phyloP scores from a whole-genome alignment of 371 early-diverging fungal genomes.

The Smittium culicis region DNA sequence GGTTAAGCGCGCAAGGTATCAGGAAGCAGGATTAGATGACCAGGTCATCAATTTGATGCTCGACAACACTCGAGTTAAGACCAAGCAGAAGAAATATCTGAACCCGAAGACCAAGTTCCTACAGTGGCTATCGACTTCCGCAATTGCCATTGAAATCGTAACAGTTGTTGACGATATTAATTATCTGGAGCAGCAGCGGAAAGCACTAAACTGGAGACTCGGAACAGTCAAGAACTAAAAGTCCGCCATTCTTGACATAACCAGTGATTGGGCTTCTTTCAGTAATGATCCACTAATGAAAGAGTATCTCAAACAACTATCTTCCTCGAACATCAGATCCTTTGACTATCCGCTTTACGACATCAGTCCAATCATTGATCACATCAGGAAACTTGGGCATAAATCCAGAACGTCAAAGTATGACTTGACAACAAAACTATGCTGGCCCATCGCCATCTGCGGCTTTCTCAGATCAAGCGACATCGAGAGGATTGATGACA shows the following conservation, averaged over 20 bases:
- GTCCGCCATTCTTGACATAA: constrained; percentile 8
- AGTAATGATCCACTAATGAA: constrained; percentile 6
- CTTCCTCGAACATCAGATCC: not conserved
- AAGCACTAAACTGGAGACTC: constrained; percentile 8
- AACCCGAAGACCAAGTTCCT: not conserved
- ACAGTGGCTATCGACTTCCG: not conserved
- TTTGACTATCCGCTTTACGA: constrained; percentile 8
- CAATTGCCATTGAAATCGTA: not conserved
- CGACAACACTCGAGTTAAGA: not conserved
- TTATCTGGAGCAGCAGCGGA: not conserved
- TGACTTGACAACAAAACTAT: not conserved
- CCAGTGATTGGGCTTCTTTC: constrained; percentile 6
- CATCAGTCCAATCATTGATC: constrained; percentile 5
- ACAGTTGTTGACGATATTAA: constrained; percentile 8
- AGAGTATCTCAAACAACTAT: constrained; percentile 10
- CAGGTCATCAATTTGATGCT: not conserved
- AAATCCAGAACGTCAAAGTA: constrained; percentile 4
- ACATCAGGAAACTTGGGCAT: constrained; percentile 5
- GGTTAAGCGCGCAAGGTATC: not conserved
- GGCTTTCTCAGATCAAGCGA: constrained; percentile 24
- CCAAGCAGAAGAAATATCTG: not conserved
- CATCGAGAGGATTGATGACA: constrained; percentile 16
- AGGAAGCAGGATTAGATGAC: not conserved
- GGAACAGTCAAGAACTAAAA: constrained; percentile 9
- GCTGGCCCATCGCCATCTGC: constrained; percentile 13